Conservation (phyloP, 257 asterid genomes). For the Leonotis leonurus region DNA sequence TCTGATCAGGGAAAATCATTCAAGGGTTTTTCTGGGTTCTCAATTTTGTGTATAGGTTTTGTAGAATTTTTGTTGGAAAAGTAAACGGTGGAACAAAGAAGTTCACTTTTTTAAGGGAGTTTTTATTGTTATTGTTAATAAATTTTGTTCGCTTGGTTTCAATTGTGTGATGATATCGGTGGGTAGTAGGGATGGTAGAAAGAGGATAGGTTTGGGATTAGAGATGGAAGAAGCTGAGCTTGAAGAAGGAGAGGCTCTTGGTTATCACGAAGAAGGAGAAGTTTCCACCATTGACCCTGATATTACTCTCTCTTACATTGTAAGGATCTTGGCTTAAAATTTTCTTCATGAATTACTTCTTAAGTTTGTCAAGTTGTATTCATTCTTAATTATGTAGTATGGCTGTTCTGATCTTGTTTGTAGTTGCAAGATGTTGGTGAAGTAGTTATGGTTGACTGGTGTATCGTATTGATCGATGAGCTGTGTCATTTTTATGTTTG, state of each 20-base stretch:
- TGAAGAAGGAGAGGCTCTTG: slow-evolving; percentile 96
- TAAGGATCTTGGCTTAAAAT: slow-evolving; percentile 28
- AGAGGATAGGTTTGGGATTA: slow-evolving; percentile 60
- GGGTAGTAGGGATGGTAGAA: slow-evolving; percentile 71
- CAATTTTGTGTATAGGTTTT: slow-evolving; percentile 22
- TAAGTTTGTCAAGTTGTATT: slow-evolving; percentile 6
- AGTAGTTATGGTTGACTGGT: slow-evolving; percentile 6
- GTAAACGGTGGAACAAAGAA: slow-evolving; percentile 32
- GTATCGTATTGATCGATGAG: background rate
- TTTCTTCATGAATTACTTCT: slow-evolving; percentile 7
- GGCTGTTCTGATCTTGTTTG: slow-evolving; percentile 21
- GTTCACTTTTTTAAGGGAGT: slow-evolving; percentile 20
- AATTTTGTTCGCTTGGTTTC: background rate
- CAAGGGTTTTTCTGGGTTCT: slow-evolving; percentile 35
- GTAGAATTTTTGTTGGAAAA: slow-evolving; percentile 35
- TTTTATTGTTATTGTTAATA: slow-evolving; percentile 15
- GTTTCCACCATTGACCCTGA: slow-evolving; percentile 90
- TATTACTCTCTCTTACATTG: slow-evolving; percentile 86
- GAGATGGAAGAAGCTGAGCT: slow-evolving; percentile 80
- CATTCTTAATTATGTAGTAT: slow-evolving; percentile 9
- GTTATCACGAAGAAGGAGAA: slow-evolving; percentile 32
- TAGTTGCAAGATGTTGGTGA: background rate
- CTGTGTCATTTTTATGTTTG: slow-evolving; percentile 6
- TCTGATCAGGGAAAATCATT: slow-evolving; percentile 35
- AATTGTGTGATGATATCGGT: slow-evolving; percentile 65